Base-by-base conservation (phyloP, 1,284 basidiomycete genomes). In the Leccinum subrobustum region DNA sequence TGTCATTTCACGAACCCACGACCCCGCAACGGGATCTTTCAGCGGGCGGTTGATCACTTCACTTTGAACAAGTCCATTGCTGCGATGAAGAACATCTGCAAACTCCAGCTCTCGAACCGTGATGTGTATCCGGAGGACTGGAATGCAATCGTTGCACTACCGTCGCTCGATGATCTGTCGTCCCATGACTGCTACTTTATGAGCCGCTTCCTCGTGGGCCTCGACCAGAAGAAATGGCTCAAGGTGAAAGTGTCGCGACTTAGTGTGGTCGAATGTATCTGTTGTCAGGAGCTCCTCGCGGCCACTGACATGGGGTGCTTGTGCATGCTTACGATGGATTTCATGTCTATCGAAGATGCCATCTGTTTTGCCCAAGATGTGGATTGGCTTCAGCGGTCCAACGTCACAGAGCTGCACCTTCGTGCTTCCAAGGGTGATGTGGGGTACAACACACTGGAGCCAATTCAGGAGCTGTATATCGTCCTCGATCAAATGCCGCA, bases 231-330 rank as follows among this genome's bases (percentile, higher is more conserved):
- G n/a, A 18, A 18, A 18, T n/a, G 18, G 18, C 42, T 44, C 18
- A 18, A 44, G 12, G 16, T 39, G 37, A 39, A 39, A n/a, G 42
- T 18, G 9, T 92, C 88, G 23, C 87, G 85, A 44, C 42, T 44
- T 44, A 18, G 42, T 11, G 2, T 44, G 42, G n/a, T 44, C n/a
- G 4, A 44, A 4, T 44, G 42, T 18, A 9, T 18, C n/a, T 18
- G 42, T 18, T 44, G 18, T 44, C 42, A 44, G 42, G 42, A 44
- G n/a, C 42, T 44, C 18, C 42, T 44, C 9, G n/a, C 18, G n/a
- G 9, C 9, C 18, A 11, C 42, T 9, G 8, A 44, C 8, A 18
- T 18, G 8, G 42, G 9, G 9, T 11, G 18, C 42, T 44, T 18
- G 42, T n/a, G 42, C 42, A 44, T 18, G 42, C 18, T 44, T 44